phyloP scores from a whole-genome alignment of 345 rosid genomes.

The Populus ilicifolia region DNA sequence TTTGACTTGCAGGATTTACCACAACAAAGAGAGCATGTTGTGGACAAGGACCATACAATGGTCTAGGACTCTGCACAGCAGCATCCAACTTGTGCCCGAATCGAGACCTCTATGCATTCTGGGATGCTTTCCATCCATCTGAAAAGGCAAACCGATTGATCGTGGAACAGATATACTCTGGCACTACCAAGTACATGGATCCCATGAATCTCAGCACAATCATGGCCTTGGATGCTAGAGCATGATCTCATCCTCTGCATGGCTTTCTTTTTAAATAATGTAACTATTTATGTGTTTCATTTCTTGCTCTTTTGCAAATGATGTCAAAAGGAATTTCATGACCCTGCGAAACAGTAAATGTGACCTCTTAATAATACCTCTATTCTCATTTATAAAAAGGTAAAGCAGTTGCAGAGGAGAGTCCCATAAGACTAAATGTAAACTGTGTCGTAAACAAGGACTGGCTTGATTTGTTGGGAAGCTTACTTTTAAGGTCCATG shows the following conservation, averaged over 20 bases:
- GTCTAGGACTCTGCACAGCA: slow-evolving; percentile 65
- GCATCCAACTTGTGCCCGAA: slow-evolving; percentile 61
- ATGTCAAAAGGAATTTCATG: too few relatives aligned
- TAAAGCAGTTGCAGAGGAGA: too few relatives aligned
- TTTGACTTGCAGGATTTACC: slow-evolving; percentile 46
- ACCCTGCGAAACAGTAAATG: too few relatives aligned
- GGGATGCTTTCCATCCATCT: slow-evolving; percentile 76
- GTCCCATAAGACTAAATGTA: too few relatives aligned
- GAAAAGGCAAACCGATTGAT: slow-evolving; percentile 72
- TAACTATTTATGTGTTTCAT: neutral
- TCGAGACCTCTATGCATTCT: slow-evolving; percentile 52
- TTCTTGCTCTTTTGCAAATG: neutral
- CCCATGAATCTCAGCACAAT: slow-evolving; percentile 93
- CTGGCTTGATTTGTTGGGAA: too few relatives aligned
- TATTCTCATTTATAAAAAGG: too few relatives aligned
- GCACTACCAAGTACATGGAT: slow-evolving; percentile 48
- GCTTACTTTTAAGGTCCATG: neutral
- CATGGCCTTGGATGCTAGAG: slow-evolving; percentile 27
- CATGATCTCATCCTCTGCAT: neutral
- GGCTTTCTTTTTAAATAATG: neutral
- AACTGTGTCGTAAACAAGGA: too few relatives aligned
- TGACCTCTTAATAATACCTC: too few relatives aligned
- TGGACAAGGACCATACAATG: slow-evolving; percentile 79
- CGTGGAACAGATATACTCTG: slow-evolving; percentile 25
- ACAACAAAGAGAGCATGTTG: slow-evolving; percentile 67